These are phyloP conservation scores for Excoecaria agallocha DNA, from an alignment of 345 rosid species.

Conservation along the genomic window DNA sequence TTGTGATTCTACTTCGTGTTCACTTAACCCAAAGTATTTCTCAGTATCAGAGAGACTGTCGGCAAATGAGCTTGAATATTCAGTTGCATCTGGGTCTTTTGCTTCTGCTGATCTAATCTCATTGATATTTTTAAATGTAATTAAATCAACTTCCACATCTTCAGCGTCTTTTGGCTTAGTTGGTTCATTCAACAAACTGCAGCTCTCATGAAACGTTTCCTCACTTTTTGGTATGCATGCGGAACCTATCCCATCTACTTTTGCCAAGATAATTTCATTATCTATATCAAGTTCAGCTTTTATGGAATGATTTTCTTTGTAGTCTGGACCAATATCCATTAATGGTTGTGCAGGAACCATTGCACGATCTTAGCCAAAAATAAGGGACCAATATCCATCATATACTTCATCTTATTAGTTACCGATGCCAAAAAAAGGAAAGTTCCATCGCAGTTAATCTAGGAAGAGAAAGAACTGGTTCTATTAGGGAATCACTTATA, in stretches of 20 bases:
- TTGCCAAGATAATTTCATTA: no score
- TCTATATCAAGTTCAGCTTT: no score
- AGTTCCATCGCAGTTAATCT: conserved; percentile 21
- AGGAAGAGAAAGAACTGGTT: conserved; percentile 9
- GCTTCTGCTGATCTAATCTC: conserved; percentile 20
- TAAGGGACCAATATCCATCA: conserved; percentile 8
- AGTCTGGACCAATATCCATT: no score
- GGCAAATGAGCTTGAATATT: conserved; percentile 83
- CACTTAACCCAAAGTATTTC: conserved; percentile 49
- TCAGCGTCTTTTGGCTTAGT: no score
- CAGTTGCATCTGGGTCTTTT: conserved; percentile 81
- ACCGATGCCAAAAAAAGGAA: background rate
- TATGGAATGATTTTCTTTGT: no score
- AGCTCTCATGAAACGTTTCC: no score
- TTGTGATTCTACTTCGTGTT: conserved; percentile 80
- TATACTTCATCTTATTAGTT: conserved; percentile 6
- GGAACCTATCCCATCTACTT: no score
- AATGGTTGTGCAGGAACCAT: conserved; percentile 43
- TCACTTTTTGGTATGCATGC: no score
- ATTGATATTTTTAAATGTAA: conserved; percentile 31
- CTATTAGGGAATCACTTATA: background rate
- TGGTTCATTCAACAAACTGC: no score
- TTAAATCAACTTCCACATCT: no score
- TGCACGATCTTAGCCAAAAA: conserved; percentile 14
- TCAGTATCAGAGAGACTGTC: conserved; percentile 54